These are phyloP conservation scores for Aspergillus felis DNA, from an alignment of 2,329 filamentous ascomycete genomes.

Conservation along the genomic window DNA sequence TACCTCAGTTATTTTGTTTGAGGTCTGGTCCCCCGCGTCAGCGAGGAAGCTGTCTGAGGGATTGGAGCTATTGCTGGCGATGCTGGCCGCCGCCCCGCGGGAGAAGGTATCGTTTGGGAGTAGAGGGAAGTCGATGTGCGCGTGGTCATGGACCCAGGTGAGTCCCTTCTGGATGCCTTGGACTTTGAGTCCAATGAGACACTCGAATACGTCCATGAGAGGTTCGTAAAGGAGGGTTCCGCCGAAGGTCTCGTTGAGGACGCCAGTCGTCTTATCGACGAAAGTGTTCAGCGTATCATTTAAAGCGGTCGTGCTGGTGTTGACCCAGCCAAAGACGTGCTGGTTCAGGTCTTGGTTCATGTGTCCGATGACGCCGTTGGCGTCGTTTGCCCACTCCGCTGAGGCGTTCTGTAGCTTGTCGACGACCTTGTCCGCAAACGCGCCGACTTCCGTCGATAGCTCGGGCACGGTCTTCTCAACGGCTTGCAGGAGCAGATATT, in stretches of 20 bases:
- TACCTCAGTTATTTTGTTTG: slow-evolving; percentile 76
- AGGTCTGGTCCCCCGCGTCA: slow-evolving; percentile 67
- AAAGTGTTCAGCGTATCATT: slow-evolving; percentile 84
- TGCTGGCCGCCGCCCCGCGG: slow-evolving; percentile 62
- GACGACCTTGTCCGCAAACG: slow-evolving; percentile 76
- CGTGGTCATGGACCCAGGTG: slow-evolving; percentile 90
- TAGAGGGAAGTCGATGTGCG: slow-evolving; percentile 73
- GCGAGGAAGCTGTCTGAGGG: slow-evolving; percentile 66
- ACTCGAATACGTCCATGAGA: slow-evolving; percentile 75
- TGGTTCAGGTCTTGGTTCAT: slow-evolving; percentile 73
- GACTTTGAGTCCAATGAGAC: slow-evolving; percentile 84
- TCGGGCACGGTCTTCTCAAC: slow-evolving; percentile 73
- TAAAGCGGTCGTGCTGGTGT: slow-evolving; percentile 73
- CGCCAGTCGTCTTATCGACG: slow-evolving; percentile 69
- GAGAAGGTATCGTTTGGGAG: slow-evolving; percentile 81
- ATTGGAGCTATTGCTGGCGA: slow-evolving; percentile 48
- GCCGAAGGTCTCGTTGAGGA: slow-evolving; percentile 74
- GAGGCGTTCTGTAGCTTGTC: slow-evolving; percentile 69
- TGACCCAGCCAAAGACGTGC: slow-evolving; percentile 82
- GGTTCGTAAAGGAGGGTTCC: slow-evolving; percentile 75
- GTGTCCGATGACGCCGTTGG: slow-evolving; percentile 66
- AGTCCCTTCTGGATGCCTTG: slow-evolving; percentile 78
- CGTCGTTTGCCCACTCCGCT: slow-evolving; percentile 68
- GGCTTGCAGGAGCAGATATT: slow-evolving; percentile 69
- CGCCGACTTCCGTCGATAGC: slow-evolving; percentile 68